Evolutionary conservation across 306 rosid genomes (phyloP).

Genomic region (Vigna angularis): DNA sequence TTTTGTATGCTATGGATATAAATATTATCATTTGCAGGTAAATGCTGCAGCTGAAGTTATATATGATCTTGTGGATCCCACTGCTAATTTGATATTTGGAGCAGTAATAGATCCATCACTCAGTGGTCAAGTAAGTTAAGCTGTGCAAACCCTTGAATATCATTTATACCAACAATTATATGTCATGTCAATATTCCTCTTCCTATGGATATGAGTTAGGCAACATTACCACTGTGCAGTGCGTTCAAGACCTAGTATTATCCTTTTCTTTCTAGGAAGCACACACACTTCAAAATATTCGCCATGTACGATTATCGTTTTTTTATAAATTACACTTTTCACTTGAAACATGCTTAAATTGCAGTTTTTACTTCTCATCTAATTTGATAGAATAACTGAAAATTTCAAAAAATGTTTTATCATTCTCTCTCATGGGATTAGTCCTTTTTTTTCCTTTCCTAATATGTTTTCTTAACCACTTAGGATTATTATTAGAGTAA

Average conservation of each 20-base stretch:
- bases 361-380: background rate
- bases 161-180: slow-evolving; percentile 22
- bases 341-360: slow-evolving; percentile 16
- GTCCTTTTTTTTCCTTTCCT: background rate
- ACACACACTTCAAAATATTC: background rate
- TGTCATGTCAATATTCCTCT: slow-evolving; percentile 29
- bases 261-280: background rate
- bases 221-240: slow-evolving; percentile 10
- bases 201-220: slow-evolving; percentile 26
- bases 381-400: background rate
- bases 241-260: slow-evolving; percentile 13
- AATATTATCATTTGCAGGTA: slow-evolving; percentile 63
- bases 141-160: slow-evolving; percentile 18
- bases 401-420: background rate
- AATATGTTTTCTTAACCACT: background rate
- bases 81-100: slow-evolving; percentile 96
- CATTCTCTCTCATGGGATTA: background rate
- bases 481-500: background rate
- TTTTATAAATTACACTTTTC: background rate
- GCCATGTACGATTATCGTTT: background rate
- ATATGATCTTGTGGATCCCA: slow-evolving; percentile 98
- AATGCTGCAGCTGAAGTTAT: slow-evolving; percentile 99
- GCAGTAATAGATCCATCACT: slow-evolving; percentile 98
- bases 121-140: slow-evolving; percentile 90
- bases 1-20: slow-evolving; percentile 39